A percentile compares a stretch with the other conserved stretches of the same genome.
These are phyloP conservation scores for Arachnopeziza araneosa DNA, from an alignment of 2,329 filamentous ascomycete species.

Conservation along the genomic window DNA sequence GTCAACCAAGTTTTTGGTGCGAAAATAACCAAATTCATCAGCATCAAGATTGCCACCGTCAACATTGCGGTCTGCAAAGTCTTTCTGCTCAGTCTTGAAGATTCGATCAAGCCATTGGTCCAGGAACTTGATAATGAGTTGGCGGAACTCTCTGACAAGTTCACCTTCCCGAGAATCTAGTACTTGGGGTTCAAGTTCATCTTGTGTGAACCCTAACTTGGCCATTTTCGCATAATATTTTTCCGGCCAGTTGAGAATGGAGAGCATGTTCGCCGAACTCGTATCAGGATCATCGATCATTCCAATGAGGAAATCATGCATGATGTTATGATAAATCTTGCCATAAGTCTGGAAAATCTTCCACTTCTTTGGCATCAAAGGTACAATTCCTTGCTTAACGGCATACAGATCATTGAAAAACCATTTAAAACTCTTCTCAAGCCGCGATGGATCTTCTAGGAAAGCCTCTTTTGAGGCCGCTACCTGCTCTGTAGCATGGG, in stretches of 20 bases:
- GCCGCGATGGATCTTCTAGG: conserved; percentile 70
- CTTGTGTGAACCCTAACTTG: conserved; percentile 73
- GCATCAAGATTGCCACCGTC: conserved; percentile 73
- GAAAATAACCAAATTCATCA: conserved; percentile 85
- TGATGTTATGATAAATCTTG: conserved; percentile 84
- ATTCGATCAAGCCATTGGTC: conserved; percentile 98
- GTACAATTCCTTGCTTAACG: conserved; percentile 86
- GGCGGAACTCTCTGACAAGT: conserved; percentile 86
- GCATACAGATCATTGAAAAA: conserved; percentile 97
- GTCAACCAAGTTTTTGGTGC: conserved; percentile 85
- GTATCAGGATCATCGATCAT: conserved; percentile 80
- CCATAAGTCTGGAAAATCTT: conserved; percentile 88
- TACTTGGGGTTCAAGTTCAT: conserved; percentile 77
- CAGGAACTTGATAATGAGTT: conserved; percentile 90
- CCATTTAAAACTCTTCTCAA: conserved; percentile 90
- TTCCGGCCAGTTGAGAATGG: conserved; percentile 90
- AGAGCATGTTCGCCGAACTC: conserved; percentile 81
- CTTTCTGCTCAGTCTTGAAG: conserved; percentile 71
- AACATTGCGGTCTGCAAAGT: conserved; percentile 71
- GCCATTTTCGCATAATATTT: conserved; percentile 96
- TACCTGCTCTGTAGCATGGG: conserved; percentile 57
- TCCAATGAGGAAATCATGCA: conserved; percentile 87
- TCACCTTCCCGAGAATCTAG: conserved; percentile 88
- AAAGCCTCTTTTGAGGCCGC: conserved; percentile 62
- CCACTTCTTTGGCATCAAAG: conserved; percentile 93